Conservation (phyloP, 305 asterid species). For the Fraxinus platypoda region DNA sequence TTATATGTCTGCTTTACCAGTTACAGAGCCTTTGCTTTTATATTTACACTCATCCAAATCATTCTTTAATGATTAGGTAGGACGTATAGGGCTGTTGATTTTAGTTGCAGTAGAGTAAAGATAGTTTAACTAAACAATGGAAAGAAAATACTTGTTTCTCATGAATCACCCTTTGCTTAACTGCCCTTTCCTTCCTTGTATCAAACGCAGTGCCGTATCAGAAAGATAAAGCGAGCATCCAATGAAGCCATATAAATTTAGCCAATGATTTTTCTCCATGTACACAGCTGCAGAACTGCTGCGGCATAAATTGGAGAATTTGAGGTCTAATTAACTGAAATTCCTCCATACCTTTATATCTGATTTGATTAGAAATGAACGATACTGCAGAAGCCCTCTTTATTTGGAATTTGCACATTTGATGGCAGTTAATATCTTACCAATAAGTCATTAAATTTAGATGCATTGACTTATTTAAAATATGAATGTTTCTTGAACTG, state of each 20-base stretch:
- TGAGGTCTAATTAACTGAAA: background rate
- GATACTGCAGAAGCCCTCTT: background rate
- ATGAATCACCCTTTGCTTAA: background rate
- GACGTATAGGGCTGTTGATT: too few species aligned
- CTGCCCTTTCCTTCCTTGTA: background rate
- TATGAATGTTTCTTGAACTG: background rate
- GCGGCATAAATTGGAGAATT: background rate
- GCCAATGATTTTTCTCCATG: background rate
- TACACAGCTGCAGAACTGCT: background rate
- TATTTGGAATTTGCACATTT: background rate
- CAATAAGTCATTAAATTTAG: background rate
- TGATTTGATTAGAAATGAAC: background rate
- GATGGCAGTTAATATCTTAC: background rate
- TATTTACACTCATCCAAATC: too few species aligned
- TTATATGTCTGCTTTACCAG: background rate
- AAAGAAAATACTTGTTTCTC: background rate
- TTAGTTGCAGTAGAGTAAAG: too few species aligned
- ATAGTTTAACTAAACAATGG: background rate
- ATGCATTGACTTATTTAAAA: slow-evolving; percentile 5
- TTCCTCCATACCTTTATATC: background rate
- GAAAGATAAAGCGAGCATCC: background rate
- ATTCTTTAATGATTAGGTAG: too few species aligned
- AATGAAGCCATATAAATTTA: background rate
- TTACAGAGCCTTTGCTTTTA: background rate
- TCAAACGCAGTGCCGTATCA: background rate